Evolutionary conservation across 345 rosid species (phyloP).

Genomic region (Balakata baccata): DNA sequence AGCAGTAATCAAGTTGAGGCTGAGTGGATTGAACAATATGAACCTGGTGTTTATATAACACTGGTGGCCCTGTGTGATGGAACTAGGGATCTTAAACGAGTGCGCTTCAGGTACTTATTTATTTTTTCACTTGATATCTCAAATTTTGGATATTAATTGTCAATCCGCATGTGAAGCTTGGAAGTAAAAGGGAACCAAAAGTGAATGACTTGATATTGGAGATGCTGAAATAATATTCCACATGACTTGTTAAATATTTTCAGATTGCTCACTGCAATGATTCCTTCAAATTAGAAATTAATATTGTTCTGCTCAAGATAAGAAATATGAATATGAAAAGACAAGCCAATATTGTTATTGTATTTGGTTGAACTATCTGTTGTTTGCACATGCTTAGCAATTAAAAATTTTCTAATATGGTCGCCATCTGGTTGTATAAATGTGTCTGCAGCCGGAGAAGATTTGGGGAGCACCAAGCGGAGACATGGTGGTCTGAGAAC

Average conservation of each 20-base stretch:
- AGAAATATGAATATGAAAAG: background rate
- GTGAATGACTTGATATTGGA: no score
- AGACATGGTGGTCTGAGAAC: slow-evolving; percentile 97
- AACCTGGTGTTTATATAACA: slow-evolving; percentile 90
- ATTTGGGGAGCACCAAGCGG: slow-evolving; percentile 93
- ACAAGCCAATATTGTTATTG: background rate
- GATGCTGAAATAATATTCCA: background rate
- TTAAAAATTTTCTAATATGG: background rate
- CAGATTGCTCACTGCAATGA: background rate
- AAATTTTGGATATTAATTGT: no score
- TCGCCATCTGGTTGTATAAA: background rate
- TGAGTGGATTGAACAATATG: slow-evolving; percentile 94
- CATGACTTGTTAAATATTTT: background rate
- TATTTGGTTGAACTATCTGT: background rate
- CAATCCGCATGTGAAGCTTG: no score
- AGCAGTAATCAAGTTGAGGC: slow-evolving; percentile 64
- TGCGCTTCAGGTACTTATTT: slow-evolving; percentile 82
- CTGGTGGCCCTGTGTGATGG: slow-evolving; percentile 81
- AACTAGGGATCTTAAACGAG: slow-evolving; percentile 96
- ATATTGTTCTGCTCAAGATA: background rate
- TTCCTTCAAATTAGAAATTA: background rate
- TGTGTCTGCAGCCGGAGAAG: slow-evolving; percentile 69
- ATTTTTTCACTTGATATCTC: background rate
- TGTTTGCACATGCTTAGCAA: background rate
- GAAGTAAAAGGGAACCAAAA: no score